phyloP scores from a whole-genome alignment of 2,329 filamentous ascomycete species.

The Diaporthe caulivora region DNA sequence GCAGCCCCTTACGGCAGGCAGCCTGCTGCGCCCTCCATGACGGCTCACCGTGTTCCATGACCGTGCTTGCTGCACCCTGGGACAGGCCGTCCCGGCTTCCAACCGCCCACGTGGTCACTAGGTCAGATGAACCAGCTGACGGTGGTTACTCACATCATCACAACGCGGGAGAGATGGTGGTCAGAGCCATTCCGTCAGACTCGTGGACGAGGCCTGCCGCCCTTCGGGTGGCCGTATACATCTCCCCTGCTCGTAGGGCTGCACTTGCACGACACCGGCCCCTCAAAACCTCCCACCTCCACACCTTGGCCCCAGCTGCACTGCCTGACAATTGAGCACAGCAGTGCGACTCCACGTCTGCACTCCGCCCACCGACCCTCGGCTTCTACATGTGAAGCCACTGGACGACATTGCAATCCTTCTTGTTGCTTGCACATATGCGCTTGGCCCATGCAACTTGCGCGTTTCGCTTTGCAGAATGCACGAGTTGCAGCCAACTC shows the following conservation, averaged over 20 bases:
- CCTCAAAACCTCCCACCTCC: too few species aligned
- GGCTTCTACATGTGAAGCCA: background rate
- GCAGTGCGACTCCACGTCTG: constrained; percentile 8
- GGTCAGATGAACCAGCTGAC: constrained; percentile 30
- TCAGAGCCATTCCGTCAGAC: constrained; percentile 6
- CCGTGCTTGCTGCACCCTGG: background rate
- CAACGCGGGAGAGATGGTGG: constrained; percentile 11
- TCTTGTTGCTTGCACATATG: background rate
- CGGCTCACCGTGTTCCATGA: constrained; percentile 24
- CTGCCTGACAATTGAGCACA: background rate
- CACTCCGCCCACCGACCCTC: background rate
- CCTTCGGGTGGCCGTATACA: background rate
- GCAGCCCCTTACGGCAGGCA: background rate
- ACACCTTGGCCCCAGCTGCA: background rate
- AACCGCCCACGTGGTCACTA: constrained; percentile 30
- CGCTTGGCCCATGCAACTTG: background rate
- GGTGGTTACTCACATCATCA: constrained; percentile 17
- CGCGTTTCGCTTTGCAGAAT: background rate
- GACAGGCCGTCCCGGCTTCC: constrained; percentile 3
- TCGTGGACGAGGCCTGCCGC: background rate
- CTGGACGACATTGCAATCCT: background rate
- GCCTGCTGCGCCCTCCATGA: constrained; percentile 20
- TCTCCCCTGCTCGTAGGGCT: constrained; percentile 29
- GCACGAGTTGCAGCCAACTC: background rate
- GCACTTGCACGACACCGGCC: background rate